Conservation (phyloP, 1,284 basidiomycete species). For the Amylostereum areolatum region DNA sequence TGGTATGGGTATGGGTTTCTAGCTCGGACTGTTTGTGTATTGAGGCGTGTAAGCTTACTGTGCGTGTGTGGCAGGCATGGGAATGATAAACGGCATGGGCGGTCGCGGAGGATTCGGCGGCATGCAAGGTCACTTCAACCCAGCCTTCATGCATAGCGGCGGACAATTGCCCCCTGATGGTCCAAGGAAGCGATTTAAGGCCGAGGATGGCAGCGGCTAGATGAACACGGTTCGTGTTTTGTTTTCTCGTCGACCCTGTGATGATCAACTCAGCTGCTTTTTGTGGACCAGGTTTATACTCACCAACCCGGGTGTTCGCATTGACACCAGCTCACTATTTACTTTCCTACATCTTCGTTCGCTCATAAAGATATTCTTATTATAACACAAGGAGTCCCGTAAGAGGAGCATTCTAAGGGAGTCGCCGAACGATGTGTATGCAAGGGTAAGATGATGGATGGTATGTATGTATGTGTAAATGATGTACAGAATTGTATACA, state of each 20-base stretch:
- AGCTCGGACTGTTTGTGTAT: constrained; percentile 21
- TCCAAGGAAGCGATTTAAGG: constrained; percentile 48
- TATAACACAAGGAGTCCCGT: too few species aligned
- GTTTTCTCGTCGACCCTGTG: constrained; percentile 6
- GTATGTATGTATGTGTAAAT: not conserved
- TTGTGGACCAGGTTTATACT: not conserved
- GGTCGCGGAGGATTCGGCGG: constrained; percentile 43
- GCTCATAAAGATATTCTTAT: too few species aligned
- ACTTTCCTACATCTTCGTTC: too few species aligned
- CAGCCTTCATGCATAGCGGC: constrained; percentile 57
- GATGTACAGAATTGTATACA: not conserved
- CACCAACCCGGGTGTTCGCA: too few species aligned
- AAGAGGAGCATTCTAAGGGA: too few species aligned
- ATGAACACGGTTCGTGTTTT: not conserved
- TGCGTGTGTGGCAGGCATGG: constrained; percentile 31
- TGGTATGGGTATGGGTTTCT: constrained; percentile 71
- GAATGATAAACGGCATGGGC: constrained; percentile 40
- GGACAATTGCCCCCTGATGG: constrained; percentile 32
- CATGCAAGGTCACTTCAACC: constrained; percentile 62
- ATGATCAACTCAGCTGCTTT: not conserved
- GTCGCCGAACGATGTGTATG: too few species aligned
- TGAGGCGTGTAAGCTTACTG: constrained; percentile 21
- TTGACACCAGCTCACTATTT: too few species aligned
- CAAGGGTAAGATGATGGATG: too few species aligned
- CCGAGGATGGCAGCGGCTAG: constrained; percentile 35